Base-by-base conservation (phyloP, 2,329 filamentous ascomycete genomes). In the Fusarium nygamai region DNA sequence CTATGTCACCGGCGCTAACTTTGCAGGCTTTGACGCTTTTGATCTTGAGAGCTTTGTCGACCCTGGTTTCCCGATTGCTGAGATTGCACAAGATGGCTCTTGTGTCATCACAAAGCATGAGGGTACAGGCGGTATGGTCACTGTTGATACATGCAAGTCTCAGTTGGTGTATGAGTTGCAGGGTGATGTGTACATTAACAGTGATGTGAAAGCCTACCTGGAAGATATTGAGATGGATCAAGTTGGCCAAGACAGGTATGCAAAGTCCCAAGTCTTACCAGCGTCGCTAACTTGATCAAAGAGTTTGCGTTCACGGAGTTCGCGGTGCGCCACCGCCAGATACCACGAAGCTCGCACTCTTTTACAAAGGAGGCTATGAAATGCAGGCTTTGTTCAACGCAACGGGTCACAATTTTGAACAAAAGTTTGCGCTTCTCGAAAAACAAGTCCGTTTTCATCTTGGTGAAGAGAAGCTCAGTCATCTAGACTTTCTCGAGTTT, bases 81-180 rank as follows among this genome's bases (percentile, higher is more conserved):
- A 59, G 20, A 50, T 59, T 48, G 41, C 56, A 3, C 24, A 59
- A 12, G 56, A 59, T 4, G 56, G 56, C 22, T 48, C 56, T 8
- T 59, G 56, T 27, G 19, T 59, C 6, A n/a, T 50, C n/a, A 59
- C 41, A 1, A 59, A 59, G 56, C 56, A 59, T 59, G 39, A 34
- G n/a, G 41, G 41, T 29, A 59, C 56, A 19, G n/a, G 24, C 6
- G 56, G 56, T n/a, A 36, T 59, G 6, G 56, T 59, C 10, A 59
- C 41, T 6, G 41, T 36, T 5, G 56, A 59, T 38, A 59, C 41
- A 5, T 47, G 41, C 41, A 47, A 48, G 41, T 38, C 41, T 8
- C 56, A 59, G 5, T 12, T 59, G 7, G 39, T 59, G 3, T 59
- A 59, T 29, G 41, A 59, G 33, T 27, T 59, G 8, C 56, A 59